phyloP scores from a whole-genome alignment of 2,329 filamentous ascomycete genomes.

The Claviceps maximensis region DNA sequence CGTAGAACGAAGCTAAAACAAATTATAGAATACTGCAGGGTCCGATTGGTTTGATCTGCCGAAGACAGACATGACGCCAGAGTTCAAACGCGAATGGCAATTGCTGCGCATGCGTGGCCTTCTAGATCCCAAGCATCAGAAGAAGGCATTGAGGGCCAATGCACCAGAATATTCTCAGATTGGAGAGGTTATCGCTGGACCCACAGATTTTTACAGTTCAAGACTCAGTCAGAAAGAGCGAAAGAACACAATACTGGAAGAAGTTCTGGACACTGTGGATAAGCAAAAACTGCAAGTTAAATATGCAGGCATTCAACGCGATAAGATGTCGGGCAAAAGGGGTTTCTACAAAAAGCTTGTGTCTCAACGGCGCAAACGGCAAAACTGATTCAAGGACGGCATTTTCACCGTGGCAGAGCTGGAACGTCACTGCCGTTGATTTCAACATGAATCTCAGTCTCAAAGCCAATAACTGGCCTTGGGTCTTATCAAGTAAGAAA shows the following conservation, averaged over 20 bases:
- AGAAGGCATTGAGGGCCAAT: constrained; percentile 61
- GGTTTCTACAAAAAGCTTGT: constrained; percentile 74
- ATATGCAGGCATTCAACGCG: constrained; percentile 70
- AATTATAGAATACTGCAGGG: constrained; percentile 48
- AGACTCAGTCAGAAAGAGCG: constrained; percentile 77
- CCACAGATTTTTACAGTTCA: constrained; percentile 73
- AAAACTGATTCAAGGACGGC: constrained; percentile 5
- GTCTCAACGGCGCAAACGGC: constrained; percentile 21
- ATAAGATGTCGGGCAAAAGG: constrained; percentile 81
- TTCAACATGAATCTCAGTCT: background rate
- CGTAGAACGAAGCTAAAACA: constrained; percentile 11
- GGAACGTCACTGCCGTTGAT: background rate
- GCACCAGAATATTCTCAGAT: constrained; percentile 74
- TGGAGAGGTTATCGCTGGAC: constrained; percentile 76
- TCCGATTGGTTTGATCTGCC: constrained; percentile 80
- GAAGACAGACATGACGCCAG: constrained; percentile 67
- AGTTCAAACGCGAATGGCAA: constrained; percentile 81
- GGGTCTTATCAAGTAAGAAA: background rate
- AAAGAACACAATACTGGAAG: constrained; percentile 76
- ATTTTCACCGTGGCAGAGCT: background rate
- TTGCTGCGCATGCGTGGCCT: constrained; percentile 80
- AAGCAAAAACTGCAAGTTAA: constrained; percentile 71
- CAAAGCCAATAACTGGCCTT: background rate
- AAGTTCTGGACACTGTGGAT: constrained; percentile 44
- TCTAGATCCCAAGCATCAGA: constrained; percentile 85